Conservation (phyloP, 2,329 filamentous ascomycete species). For the Pleurostoma richardsiae region DNA sequence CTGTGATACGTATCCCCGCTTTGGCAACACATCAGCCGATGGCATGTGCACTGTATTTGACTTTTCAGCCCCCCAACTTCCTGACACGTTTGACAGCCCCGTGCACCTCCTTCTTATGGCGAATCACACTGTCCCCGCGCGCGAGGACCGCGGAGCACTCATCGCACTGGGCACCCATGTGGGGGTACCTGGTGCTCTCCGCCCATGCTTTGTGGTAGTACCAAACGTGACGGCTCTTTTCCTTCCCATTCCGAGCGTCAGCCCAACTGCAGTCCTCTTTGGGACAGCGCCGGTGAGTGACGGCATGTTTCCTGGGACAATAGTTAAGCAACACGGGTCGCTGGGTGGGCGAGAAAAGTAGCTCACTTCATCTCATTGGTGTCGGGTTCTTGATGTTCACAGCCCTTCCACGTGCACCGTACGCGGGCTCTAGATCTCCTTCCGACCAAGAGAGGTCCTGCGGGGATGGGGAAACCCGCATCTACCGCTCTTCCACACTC, state of each 20-base stretch:
- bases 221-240: constrained; percentile 1
- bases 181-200: neutral
- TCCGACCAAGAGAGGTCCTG: constrained; percentile 1
- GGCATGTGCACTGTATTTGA: too few species aligned
- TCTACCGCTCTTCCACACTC: neutral
- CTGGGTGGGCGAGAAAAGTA: neutral
- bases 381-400: constrained; percentile 1
- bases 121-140: constrained; percentile 1
- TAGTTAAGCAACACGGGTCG: neutral
- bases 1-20: too few species aligned
- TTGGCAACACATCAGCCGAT: too few species aligned
- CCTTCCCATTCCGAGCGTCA: neutral
- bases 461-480: neutral
- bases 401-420: constrained; percentile 1
- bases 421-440: constrained; percentile 2
- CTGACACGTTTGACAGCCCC: neutral
- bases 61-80: neutral
- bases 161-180: constrained; percentile 1
- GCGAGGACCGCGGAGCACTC: neutral
- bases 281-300: constrained; percentile 1
- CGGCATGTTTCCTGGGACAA: constrained; percentile 1
- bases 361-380: constrained; percentile 1
- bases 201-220: constrained; percentile 1
- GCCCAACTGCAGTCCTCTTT: constrained; percentile 3
- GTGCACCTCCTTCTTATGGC: constrained; percentile 2